Conservation (phyloP, 805 yeast genomes). For the Cyberlindnera subsufficiens region DNA sequence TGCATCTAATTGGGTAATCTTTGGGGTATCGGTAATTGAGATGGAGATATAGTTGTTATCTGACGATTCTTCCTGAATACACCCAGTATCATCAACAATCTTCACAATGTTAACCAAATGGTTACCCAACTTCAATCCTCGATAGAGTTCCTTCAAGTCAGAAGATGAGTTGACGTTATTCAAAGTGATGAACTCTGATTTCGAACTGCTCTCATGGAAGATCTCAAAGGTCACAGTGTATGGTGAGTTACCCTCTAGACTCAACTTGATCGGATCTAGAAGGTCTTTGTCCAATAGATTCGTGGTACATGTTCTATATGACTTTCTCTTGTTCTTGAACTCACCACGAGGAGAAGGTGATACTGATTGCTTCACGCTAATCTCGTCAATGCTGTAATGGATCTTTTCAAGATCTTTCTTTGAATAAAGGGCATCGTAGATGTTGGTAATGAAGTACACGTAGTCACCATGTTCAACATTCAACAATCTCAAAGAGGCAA, state of each 20-base stretch:
- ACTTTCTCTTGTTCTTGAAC: slow-evolving; percentile 41
- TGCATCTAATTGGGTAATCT: slow-evolving; percentile 42
- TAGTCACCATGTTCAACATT: slow-evolving; percentile 53
- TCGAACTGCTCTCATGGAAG: slow-evolving; percentile 54
- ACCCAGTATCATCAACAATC: slow-evolving; percentile 66
- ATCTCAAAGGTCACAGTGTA: slow-evolving; percentile 52
- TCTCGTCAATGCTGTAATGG: slow-evolving; percentile 25
- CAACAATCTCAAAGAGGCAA: slow-evolving; percentile 40
- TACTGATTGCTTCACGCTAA: slow-evolving; percentile 46
- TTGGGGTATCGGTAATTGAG: slow-evolving; percentile 72
- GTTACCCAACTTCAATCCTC: slow-evolving; percentile 59
- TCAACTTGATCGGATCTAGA: slow-evolving; percentile 48
- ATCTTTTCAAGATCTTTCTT: slow-evolving; percentile 29
- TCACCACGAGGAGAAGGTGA: slow-evolving; percentile 54
- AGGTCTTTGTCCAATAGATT: slow-evolving; percentile 28
- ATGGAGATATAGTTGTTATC: slow-evolving; percentile 42
- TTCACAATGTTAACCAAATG: slow-evolving; percentile 54
- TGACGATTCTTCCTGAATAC: slow-evolving; percentile 43
- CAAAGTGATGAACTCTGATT: slow-evolving; percentile 40
- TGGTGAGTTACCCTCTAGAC: slow-evolving; percentile 57
- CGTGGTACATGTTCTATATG: slow-evolving; percentile 45
- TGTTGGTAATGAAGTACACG: slow-evolving; percentile 50
- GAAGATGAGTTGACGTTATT: slow-evolving; percentile 35
- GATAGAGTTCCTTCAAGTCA: slow-evolving; percentile 38
- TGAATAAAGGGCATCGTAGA: slow-evolving; percentile 62